Conservation (phyloP, 2,329 filamentous ascomycete species). For the Chaetomium olivaceum region DNA sequence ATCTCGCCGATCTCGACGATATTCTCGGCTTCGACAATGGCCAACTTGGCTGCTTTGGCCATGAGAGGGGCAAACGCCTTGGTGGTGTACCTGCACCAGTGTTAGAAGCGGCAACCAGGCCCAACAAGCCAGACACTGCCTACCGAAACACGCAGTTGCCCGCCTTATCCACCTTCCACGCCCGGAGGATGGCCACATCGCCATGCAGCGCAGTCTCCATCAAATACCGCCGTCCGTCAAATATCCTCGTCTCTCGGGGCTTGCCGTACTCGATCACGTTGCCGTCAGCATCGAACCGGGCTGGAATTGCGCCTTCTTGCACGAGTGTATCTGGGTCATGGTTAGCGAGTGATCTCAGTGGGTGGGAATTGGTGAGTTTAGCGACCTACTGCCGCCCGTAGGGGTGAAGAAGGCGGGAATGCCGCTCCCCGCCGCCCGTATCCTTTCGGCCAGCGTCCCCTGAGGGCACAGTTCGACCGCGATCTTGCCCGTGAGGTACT, state of each 20-base stretch:
- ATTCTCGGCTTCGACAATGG: conserved; percentile 83
- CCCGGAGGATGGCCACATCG: conserved; percentile 75
- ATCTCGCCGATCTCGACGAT: conserved; percentile 76
- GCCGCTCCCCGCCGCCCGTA: conserved; percentile 71
- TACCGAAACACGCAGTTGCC: conserved; percentile 73
- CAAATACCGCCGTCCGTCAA: conserved; percentile 70
- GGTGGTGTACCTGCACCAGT: conserved; percentile 58
- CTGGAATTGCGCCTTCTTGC: conserved; percentile 67
- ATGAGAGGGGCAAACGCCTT: conserved; percentile 74
- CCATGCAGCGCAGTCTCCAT: conserved; percentile 77
- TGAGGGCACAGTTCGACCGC: conserved; percentile 76
- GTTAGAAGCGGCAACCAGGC: neutral
- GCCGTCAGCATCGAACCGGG: conserved; percentile 60
- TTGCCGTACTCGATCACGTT: conserved; percentile 63
- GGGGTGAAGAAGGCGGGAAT: conserved; percentile 82
- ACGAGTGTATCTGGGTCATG: conserved; percentile 58
- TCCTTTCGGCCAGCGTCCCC: conserved; percentile 70
- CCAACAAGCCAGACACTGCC: neutral
- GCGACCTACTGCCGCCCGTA: conserved; percentile 63
- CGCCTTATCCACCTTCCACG: conserved; percentile 73
- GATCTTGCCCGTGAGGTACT: conserved; percentile 73
- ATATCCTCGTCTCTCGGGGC: conserved; percentile 69
- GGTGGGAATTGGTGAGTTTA: neutral
- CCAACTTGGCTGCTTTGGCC: conserved; percentile 76
- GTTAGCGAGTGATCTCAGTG: conserved; percentile 20